These are phyloP conservation scores for Orbilia javanica DNA, from an alignment of 2,329 filamentous ascomycete genomes.

Conservation along the genomic window DNA sequence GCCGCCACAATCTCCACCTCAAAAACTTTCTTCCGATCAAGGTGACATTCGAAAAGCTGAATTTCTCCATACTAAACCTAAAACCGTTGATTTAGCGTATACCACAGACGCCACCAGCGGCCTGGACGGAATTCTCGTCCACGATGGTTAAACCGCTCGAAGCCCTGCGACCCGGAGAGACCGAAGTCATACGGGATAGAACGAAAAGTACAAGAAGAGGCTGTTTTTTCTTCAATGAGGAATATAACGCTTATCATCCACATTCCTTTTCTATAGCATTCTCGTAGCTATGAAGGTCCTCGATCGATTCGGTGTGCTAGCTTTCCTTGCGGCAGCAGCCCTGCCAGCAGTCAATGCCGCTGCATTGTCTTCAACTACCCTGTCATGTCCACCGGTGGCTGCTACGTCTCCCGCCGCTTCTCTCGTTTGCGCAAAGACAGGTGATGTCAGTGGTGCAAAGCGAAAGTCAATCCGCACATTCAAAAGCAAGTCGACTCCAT, in stretches of 20 bases:
- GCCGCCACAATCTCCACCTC: constrained; percentile 12
- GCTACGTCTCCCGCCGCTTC: constrained; percentile 4
- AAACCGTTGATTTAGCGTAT: not conserved
- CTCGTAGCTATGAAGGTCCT: constrained; percentile 27
- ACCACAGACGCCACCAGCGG: constrained; percentile 14
- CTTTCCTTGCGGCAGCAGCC: constrained; percentile 16
- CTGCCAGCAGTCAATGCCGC: constrained; percentile 19
- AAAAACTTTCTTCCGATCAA: constrained; percentile 1
- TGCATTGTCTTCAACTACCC: constrained; percentile 3
- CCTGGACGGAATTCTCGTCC: not conserved
- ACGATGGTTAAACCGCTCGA: not conserved
- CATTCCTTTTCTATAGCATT: not conserved
- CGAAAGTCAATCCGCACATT: constrained; percentile 26
- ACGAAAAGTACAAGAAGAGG: constrained; percentile 6
- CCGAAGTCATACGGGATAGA: not conserved
- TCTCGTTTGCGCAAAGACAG: constrained; percentile 22
- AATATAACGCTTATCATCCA: not conserved
- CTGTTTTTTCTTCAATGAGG: not conserved
- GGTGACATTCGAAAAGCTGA: constrained; percentile 4
- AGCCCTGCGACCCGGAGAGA: not conserved
- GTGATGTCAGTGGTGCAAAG: constrained; percentile 27
- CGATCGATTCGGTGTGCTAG: constrained; percentile 12
- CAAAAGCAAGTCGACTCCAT: constrained; percentile 18
- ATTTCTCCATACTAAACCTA: constrained; percentile 4
- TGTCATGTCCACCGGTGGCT: constrained; percentile 10